Conservation (phyloP, 1,139 yeast genomes). For the Geotrichum bryndzae region DNA sequence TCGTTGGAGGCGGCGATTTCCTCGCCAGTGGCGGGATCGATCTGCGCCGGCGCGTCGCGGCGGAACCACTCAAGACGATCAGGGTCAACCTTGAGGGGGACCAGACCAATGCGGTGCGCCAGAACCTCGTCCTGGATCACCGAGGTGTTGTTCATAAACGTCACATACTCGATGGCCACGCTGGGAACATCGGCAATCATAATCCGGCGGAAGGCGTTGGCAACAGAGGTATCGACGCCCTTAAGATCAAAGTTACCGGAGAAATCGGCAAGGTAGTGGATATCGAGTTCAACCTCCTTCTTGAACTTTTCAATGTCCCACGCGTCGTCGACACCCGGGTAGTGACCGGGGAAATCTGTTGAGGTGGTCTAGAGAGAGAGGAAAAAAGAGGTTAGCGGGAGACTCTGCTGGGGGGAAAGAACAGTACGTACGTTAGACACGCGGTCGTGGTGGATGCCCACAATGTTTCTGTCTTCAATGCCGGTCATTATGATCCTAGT, state of each 20-base stretch:
- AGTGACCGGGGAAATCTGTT: conserved; percentile 86
- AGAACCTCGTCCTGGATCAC: conserved; percentile 95
- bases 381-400: conserved; percentile 3
- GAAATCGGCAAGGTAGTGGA: conserved; percentile 56
- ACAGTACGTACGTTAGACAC: conserved; percentile 56
- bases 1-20: conserved; percentile 48
- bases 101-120: conserved; percentile 88
- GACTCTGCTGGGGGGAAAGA: not conserved
- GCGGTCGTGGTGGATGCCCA: conserved; percentile 84
- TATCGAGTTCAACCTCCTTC: conserved; percentile 58
- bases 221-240: conserved; percentile 82
- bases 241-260: conserved; percentile 81
- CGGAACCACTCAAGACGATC: conserved; percentile 60
- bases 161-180: conserved; percentile 89
- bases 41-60: conserved; percentile 55
- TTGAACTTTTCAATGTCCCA: conserved; percentile 87
- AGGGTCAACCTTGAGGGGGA: conserved; percentile 90
- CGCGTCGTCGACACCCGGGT: conserved; percentile 55
- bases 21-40: conserved; percentile 32
- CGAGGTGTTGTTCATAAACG: conserved; percentile 87
- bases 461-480: conserved; percentile 46
- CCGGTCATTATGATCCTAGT: conserved; percentile 8
- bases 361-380: conserved; percentile 47
- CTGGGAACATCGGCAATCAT: conserved; percentile 96
- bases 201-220: conserved; percentile 94